Evolutionary conservation across 1,284 basidiomycete genomes (phyloP).

Genomic region (Microbotryum scabiosae): DNA sequence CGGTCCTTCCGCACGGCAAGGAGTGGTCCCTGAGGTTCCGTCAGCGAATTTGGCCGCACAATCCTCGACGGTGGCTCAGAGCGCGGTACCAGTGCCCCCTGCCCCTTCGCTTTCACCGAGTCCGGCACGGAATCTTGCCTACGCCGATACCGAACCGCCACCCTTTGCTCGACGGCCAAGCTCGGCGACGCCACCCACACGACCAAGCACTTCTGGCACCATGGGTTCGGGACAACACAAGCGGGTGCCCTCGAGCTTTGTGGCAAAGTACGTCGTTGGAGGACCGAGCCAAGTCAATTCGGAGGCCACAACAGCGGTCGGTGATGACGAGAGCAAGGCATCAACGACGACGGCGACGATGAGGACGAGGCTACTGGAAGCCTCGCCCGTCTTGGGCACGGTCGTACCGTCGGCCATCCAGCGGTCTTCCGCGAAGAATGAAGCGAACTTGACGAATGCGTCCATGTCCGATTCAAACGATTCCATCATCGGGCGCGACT

Average conservation of each 20-base stretch:
- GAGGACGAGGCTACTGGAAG: neutral
- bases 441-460: conserved; percentile 16
- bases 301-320: neutral
- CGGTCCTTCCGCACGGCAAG: conserved; percentile 13
- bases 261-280: conserved; percentile 23
- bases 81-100: neutral
- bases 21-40: neutral
- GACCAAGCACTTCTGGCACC: neutral
- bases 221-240: no score
- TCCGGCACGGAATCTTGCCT: conserved; percentile 1
- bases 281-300: neutral
- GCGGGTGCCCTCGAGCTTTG: conserved; percentile 10
- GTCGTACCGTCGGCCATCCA: conserved; percentile 15
- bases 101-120: conserved; percentile 1
- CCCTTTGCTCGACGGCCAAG: conserved; percentile 23
- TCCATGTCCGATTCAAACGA: conserved; percentile 32
- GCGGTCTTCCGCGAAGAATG: conserved; percentile 8
- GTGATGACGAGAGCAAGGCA: no score
- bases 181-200: neutral
- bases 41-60: neutral
- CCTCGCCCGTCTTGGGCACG: neutral
- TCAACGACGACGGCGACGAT: neutral
- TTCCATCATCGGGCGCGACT: conserved; percentile 43
- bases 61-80: neutral
- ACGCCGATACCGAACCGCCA: conserved; percentile 16